Base-by-base conservation (phyloP, 768 basidiomycete genomes). In the Coprinopsis strossmayeri region DNA sequence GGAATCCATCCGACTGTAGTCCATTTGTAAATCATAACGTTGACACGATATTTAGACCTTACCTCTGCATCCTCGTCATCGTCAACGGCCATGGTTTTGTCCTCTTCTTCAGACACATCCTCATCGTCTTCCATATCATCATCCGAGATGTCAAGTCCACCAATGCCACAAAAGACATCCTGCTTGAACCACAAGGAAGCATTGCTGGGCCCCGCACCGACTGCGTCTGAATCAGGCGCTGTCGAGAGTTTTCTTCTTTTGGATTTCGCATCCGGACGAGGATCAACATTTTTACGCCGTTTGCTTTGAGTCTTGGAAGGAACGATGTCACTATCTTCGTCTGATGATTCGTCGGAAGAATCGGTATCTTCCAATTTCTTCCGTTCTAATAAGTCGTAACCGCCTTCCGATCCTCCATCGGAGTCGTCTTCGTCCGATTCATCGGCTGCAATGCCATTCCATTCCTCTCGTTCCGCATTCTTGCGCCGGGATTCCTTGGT, bases 101-200 rank as follows among this genome's bases (percentile, higher is more conserved):
- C 46, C n/a, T 46, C 52, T 15, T 58, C 51, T 21, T 42, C 53
- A 51, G 53, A 28, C 45, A 51, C 59, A 18, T 59, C 63, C 23
- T 63, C 60, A 7, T 64, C 68, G 10, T 62, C 60, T 5, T 68
- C 68, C 0, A 30, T 51, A 23, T 63, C 58, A 13, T 57, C 59
- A 27, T 61, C 57, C 7, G 53, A 49, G 23, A 53, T 59, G 2
- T 61, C 68, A 4, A 69, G 61, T 4, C 58, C 75, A 35, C 76
- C 79, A 5, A 79, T 63, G 20, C 77, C 85, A 43, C 81, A 76
- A 72, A 99, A 99, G 37, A 96, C 66, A 44, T 87, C 86, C 65
- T 96, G 95, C 55, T 87, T 84, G 68, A 97, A 99, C 96, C 96
- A 99, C n/a, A 97, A 63, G 57, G 85, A 77, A 1, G 92, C 79